phyloP scores from a whole-genome alignment of 352 stramenopile genomes.

The Lagenidium sp. region DNA sequence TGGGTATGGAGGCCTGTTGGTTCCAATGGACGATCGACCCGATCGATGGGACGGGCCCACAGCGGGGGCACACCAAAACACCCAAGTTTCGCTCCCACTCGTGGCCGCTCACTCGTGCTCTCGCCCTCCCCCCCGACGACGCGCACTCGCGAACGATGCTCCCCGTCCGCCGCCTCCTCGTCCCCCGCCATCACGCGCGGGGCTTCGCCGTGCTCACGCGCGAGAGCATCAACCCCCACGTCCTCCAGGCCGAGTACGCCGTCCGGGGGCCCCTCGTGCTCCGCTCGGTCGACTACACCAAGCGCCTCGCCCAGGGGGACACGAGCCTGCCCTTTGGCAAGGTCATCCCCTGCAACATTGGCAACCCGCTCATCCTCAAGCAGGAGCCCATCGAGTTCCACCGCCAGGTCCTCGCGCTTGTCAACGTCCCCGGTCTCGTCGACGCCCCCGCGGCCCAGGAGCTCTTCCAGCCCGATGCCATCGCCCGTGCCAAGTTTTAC shows the following conservation, averaged over 20 bases:
- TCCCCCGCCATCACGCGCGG: slow-evolving; percentile 16
- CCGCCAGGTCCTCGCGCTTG: slow-evolving; percentile 87
- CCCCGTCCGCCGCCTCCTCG: slow-evolving; percentile 19
- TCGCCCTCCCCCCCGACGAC: too few species aligned
- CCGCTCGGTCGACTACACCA: slow-evolving; percentile 65
- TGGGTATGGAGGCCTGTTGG: slow-evolving; percentile 10
- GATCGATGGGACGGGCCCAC: too few species aligned
- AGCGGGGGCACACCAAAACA: too few species aligned
- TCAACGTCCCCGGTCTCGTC: slow-evolving; percentile 85
- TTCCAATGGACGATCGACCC: too few species aligned
- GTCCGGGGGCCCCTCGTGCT: slow-evolving; percentile 84
- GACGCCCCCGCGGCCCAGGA: slow-evolving; percentile 65
- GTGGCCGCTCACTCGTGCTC: too few species aligned
- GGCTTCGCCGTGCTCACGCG: slow-evolving; percentile 65
- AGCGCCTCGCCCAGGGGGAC: slow-evolving; percentile 51
- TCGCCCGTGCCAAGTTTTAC: slow-evolving; percentile 84
- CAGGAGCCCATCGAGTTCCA: slow-evolving; percentile 94
- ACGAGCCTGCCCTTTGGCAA: slow-evolving; percentile 85
- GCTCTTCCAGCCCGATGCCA: slow-evolving; percentile 84
- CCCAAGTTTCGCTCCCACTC: too few species aligned
- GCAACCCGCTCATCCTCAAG: slow-evolving; percentile 94
- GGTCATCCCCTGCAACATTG: slow-evolving; percentile 98
- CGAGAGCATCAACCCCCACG: slow-evolving; percentile 67
- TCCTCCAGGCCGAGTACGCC: slow-evolving; percentile 82
- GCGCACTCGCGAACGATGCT: slow-evolving; percentile 1